Evolutionary conservation across 2,329 filamentous ascomycete species (phyloP), one percentile per base, ranked within the genome.

Genomic region (Fusarium mundagurra): DNA sequence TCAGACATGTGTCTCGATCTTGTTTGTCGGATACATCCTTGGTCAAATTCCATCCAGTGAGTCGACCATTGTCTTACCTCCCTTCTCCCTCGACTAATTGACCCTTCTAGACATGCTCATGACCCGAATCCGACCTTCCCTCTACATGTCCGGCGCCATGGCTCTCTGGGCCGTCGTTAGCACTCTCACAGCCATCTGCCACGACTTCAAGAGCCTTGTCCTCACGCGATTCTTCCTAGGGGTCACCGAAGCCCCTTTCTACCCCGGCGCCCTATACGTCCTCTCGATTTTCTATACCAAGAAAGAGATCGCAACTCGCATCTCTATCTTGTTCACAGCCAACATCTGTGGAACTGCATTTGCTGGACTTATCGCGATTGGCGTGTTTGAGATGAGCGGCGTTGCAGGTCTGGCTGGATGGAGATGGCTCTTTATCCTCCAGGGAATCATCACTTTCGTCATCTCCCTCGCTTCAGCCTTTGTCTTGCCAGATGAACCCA

Each of bases 201-300:
- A 84, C 44, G 78, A 82, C 62, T 87, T 85, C 72, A 79, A 79
- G 8, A 83, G 82, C 4, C 82, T 87, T 9, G 77, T 86, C 8
- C 77, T 83, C 13, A 82, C 81, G 1, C 82, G 85, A 29, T 85
- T 86, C 76, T 82, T 86, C 47, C 64, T 80, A 4, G 79, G 84
- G 8, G 76, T 87, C 5, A 82, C 82, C 6, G 84, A 86, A 66
- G 83, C 84, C 3, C 83, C 83, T 1, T 82, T 84, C 39, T 83
- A 81, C n/a, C 79, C 79, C 0, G 80, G 82, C 36, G 81, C 77
- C 6, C 64, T 81, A 6, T 81, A 80, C 58, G 82, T 88, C 45
- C 81, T 90, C 7, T 86, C 85, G 7, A 85, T 87, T 50, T 90
- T 87, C 79, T 90, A 90, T 78, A 89, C 86, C 6, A 82, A 86